Evolutionary conservation across 2,329 filamentous ascomycete genomes (phyloP).

Genomic region (Fusarium sororula): DNA sequence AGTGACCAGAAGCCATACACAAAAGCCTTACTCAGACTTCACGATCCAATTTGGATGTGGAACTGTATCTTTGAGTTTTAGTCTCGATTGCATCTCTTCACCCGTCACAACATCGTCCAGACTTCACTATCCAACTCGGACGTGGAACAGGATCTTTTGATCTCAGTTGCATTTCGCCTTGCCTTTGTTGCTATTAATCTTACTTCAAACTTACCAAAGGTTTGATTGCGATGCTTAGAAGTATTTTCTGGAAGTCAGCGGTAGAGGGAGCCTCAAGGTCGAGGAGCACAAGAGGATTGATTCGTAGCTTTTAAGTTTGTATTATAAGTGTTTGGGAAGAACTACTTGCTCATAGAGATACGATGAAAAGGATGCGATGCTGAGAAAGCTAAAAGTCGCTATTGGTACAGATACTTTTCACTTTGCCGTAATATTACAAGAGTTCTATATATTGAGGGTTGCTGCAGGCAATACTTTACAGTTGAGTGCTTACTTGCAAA

Average conservation of each 20-base stretch:
- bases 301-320: not conserved
- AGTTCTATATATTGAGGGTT: not conserved
- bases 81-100: not conserved
- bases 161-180: slow-evolving; percentile 12
- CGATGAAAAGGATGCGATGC: fast-evolving
- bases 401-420: not conserved
- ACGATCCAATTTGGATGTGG: not conserved
- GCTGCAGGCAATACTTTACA: not conserved
- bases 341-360: not conserved
- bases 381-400: not conserved
- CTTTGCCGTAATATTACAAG: fast-evolving
- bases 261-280: not conserved
- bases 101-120: slow-evolving; percentile 2
- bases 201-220: not conserved
- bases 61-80: not conserved
- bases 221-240: too few relatives aligned
- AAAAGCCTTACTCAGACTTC: not conserved
- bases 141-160: slow-evolving; percentile 7
- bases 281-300: not conserved
- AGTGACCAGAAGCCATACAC: not conserved
- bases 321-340: not conserved
- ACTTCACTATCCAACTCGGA: slow-evolving; percentile 7
- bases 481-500: not conserved
- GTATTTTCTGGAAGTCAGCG: not conserved
- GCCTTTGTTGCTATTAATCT: not conserved